Evolutionary conservation across 1,284 basidiomycete genomes (phyloP).

Genomic region (Tilletia indica): DNA sequence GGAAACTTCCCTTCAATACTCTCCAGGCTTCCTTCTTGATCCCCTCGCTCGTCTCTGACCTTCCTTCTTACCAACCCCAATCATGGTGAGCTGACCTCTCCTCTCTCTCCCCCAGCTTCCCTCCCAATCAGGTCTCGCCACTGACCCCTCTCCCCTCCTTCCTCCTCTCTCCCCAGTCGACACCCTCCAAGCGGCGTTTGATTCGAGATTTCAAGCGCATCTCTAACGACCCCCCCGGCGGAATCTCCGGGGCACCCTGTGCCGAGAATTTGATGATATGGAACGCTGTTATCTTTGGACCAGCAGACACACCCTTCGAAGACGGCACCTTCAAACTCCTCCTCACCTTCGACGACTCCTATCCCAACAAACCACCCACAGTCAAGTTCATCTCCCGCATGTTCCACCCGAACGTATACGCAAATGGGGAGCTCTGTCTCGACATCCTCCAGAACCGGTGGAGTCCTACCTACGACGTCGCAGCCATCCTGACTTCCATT

Average conservation of each 20-base stretch:
- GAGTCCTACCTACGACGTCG: conserved; percentile 97
- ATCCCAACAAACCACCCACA: conserved; percentile 95
- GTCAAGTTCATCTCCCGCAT: conserved; percentile 95
- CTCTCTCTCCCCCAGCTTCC: too few relatives aligned
- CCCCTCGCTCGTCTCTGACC: too few relatives aligned
- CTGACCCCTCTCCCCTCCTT: not conserved
- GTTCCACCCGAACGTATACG: conserved; percentile 99
- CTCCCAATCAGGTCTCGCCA: not conserved
- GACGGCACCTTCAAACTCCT: conserved; percentile 97
- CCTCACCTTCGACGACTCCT: conserved; percentile 92
- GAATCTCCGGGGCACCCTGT: conserved; percentile 92
- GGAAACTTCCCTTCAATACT: too few relatives aligned
- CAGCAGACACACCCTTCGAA: conserved; percentile 85
- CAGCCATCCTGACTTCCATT: conserved; percentile 92
- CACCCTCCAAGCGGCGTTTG: conserved; percentile 52
- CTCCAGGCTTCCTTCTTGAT: too few relatives aligned
- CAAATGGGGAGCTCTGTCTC: conserved; percentile 93
- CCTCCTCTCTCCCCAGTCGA: conserved; percentile 36
- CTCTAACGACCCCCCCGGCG: conserved; percentile 87
- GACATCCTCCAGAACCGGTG: conserved; percentile 98
- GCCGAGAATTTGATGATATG: conserved; percentile 98
- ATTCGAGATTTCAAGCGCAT: conserved; percentile 75
- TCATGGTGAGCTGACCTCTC: too few relatives aligned
- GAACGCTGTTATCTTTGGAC: conserved; percentile 99
- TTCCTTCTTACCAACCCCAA: too few relatives aligned